Evolutionary conservation across 148 eudicot species (phyloP), one percentile per base, ranked within the genome.

Genomic region (Fagopyrum esculentum): DNA sequence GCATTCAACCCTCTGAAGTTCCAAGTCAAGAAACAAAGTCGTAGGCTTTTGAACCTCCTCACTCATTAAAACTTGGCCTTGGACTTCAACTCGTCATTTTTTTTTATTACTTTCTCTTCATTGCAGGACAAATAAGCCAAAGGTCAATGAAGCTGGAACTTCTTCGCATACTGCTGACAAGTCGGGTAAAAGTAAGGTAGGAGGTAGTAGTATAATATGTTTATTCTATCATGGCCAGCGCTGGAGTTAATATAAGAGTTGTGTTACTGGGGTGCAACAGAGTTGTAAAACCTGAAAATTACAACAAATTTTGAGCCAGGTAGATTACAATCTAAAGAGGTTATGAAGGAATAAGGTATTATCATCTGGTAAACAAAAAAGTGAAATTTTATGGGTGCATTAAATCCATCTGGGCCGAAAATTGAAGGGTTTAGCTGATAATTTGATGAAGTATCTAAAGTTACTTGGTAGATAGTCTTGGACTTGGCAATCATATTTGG

Each of bases 61-160:
- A 4, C 45, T 40, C 70, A 3, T 64, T 35, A 35, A 17, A 12
- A 40, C 43, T 43, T 40, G 30, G 9, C 19, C 46, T 40, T 13
- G 17, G 71, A 40, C 71, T 35, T 43, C 9, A 13, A 35, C 2
- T 35, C 43, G 7, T 43, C 47, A 40, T 35, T 40, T 1, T 35
- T 10, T 1, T 16, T 19, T 12, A 64, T 64, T 35, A 15, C n/a
- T 35, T 35, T 19, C n/a, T 44, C 13, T 46, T 70, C 12, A 16
- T 63, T 66, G 40, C 74, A 71, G 74, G 74, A 47, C 55, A n/a
- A 71, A 45, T 71, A 71, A 71, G 55, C 54, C 51, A 71, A 71
- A 71, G 73, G 35, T 13, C 51, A 71, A 71, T 71, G 73, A 71
- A 71, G 30, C 73, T 45, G 52, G 54, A 49, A 7, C 54, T 22